Conservation (phyloP, 345 rosid genomes). For the Gossypium stocksii region DNA sequence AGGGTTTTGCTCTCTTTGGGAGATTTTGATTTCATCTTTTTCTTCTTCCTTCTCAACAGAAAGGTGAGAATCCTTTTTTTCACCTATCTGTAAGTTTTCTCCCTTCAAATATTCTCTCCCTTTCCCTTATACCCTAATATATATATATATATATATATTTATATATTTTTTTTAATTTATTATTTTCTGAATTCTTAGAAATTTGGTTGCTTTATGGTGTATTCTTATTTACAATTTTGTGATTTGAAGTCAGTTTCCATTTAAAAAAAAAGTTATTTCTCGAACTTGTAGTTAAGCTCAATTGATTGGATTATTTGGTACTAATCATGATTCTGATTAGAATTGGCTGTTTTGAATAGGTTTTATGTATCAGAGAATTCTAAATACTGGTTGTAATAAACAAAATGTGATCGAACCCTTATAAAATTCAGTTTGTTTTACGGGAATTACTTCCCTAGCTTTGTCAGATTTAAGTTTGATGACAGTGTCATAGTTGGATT, state of each 20-base stretch:
- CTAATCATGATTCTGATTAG: background rate
- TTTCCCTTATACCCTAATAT: background rate
- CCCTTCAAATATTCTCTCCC: background rate
- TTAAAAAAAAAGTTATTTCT: background rate
- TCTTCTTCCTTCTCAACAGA: background rate
- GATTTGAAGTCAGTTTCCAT: background rate
- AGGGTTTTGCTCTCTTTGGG: background rate
- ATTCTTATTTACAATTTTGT: background rate
- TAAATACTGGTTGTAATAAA: background rate
- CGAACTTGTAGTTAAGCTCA: background rate
- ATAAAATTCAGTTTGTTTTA: too few species aligned
- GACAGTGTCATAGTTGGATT: too few species aligned
- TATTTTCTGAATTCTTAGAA: background rate
- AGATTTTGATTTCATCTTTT: background rate
- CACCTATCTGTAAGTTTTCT: background rate
- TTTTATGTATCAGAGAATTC: background rate
- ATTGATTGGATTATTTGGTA: background rate
- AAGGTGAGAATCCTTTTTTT: background rate
- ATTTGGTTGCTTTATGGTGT: background rate
- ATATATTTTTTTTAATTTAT: background rate
- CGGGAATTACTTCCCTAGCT: too few species aligned
- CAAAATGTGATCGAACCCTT: background rate
- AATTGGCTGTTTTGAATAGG: background rate
- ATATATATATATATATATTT: too few species aligned
- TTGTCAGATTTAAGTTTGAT: too few species aligned